phyloP scores from a whole-genome alignment of 352 stramenopile genomes.

The Pythium dissimile region DNA sequence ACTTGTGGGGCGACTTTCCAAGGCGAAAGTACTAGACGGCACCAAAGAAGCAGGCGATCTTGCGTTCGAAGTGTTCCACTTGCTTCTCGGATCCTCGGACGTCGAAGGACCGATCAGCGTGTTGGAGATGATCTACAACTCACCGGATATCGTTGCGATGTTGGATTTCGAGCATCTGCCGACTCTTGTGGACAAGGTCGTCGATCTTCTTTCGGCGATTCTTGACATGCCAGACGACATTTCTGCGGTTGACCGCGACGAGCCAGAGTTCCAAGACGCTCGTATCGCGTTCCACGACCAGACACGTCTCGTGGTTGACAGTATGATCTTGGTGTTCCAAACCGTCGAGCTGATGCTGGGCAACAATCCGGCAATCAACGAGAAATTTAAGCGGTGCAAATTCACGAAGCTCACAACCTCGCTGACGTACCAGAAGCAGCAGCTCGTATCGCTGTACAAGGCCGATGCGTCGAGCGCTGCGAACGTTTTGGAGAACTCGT shows the following conservation, averaged over 20 bases:
- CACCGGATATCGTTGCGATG: slow-evolving; percentile 48
- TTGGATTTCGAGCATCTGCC: slow-evolving; percentile 61
- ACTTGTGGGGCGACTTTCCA: slow-evolving; percentile 59
- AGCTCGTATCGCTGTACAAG: slow-evolving; percentile 64
- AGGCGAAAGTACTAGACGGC: slow-evolving; percentile 54
- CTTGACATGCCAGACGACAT: slow-evolving; percentile 81
- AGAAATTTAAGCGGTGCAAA: slow-evolving; percentile 49
- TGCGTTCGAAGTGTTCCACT: slow-evolving; percentile 60
- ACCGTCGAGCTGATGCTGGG: slow-evolving; percentile 54
- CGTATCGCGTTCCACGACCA: slow-evolving; percentile 69
- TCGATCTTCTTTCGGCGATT: slow-evolving; percentile 70
- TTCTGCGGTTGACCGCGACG: slow-evolving; percentile 37
- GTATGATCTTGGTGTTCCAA: slow-evolving; percentile 37
- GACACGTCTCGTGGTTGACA: slow-evolving; percentile 57
- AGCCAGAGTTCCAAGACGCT: slow-evolving; percentile 34
- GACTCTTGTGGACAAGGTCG: slow-evolving; percentile 56
- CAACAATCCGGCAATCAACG: slow-evolving; percentile 38
- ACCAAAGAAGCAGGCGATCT: slow-evolving; percentile 57
- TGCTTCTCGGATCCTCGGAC: slow-evolving; percentile 60
- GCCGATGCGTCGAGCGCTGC: slow-evolving; percentile 59
- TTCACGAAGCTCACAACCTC: slow-evolving; percentile 61
- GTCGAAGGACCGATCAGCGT: slow-evolving; percentile 45
- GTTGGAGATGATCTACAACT: slow-evolving; percentile 60
- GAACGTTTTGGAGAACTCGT: slow-evolving; percentile 34
- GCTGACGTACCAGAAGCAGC: slow-evolving; percentile 66